Evolutionary conservation across 371 early-diverging fungal genomes (phyloP).

Genomic region (Chytridium lagenaria): DNA sequence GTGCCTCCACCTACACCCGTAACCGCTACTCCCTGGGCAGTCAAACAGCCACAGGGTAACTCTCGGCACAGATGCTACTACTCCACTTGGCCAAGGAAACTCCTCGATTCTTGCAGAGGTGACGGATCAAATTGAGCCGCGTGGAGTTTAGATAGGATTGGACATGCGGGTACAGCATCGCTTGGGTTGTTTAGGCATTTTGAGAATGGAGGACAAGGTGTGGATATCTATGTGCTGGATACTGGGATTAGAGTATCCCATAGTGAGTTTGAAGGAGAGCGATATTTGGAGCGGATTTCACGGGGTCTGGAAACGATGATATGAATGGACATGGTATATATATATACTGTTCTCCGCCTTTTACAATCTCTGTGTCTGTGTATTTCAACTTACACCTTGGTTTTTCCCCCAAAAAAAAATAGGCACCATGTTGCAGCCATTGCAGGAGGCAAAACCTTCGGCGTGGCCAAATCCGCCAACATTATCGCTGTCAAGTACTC

Average conservation of each 20-base stretch:
- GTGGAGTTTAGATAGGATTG: slow-evolving; percentile 12
- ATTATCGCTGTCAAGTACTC: slow-evolving; percentile 77
- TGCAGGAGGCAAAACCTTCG: slow-evolving; percentile 64
- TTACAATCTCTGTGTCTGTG: no score
- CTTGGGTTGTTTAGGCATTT: slow-evolving; percentile 16
- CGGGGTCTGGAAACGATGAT: slow-evolving; percentile 34
- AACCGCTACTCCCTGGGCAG: no score
- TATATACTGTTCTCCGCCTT: no score
- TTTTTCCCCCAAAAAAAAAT: no score
- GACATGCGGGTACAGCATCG: background rate
- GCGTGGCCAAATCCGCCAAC: slow-evolving; percentile 72
- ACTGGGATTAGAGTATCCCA: slow-evolving; percentile 73
- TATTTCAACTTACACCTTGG: no score
- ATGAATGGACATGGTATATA: slow-evolving; percentile 66
- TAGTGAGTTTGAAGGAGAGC: slow-evolving; percentile 82
- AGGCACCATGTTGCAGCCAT: slow-evolving; percentile 86
- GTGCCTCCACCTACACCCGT: no score
- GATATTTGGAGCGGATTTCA: slow-evolving; percentile 41
- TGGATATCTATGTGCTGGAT: slow-evolving; percentile 68
- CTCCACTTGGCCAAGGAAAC: no score
- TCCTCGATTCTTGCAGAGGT: no score
- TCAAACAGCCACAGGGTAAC: background rate
- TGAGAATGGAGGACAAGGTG: slow-evolving; percentile 33
- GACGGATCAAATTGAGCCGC: slow-evolving; percentile 2
- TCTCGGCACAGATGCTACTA: no score